Evolutionary conservation across 805 yeast genomes (phyloP), one percentile per base, ranked within the genome.

Genomic region (Teunomyces aglyptinius): DNA sequence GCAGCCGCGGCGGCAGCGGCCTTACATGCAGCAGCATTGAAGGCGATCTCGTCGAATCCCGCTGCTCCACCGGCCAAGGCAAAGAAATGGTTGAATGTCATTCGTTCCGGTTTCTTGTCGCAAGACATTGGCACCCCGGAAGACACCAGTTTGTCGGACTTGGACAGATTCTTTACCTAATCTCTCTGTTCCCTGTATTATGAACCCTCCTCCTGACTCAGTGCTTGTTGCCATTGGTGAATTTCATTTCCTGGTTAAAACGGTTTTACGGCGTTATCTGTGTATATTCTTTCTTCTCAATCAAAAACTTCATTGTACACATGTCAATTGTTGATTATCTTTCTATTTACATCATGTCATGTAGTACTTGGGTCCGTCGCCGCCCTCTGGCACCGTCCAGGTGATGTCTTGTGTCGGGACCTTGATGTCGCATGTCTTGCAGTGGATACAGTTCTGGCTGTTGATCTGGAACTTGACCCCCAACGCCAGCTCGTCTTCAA

Each of bases 301-400:
- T n/a, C n/a, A n/a, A n/a, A n/a, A n/a, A n/a, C n/a, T n/a, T n/a
- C n/a, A n/a, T n/a, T n/a, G n/a, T n/a, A n/a, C n/a, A n/a, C n/a
- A n/a, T n/a, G n/a, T n/a, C n/a, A n/a, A n/a, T n/a, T n/a, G n/a
- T n/a, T n/a, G n/a, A n/a, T n/a, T n/a, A n/a, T n/a, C n/a, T n/a
- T n/a, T 20, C 28, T 22, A 26, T 36, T 27, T 24, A 36, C 27
- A n/a, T 13, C 29, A 19, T 5, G 96, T 85, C 84, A 89, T 81
- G 64, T 85, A 84, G 65, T 94, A 94, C 67, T 94, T 94, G 47
- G 99, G 99, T 11, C 99, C 99, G 65, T 87, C 99, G 26, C 98
- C 97, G 50, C 99, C 98, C 72, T 94, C 98, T 6, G 99, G 99
- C n/a, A 89, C 96, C 10, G 83, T 80, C 99, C 99, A 94, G 61